Evolutionary conservation across 2,329 filamentous ascomycete species (phyloP).

Genomic region (Chrysoporthe puriensis): DNA sequence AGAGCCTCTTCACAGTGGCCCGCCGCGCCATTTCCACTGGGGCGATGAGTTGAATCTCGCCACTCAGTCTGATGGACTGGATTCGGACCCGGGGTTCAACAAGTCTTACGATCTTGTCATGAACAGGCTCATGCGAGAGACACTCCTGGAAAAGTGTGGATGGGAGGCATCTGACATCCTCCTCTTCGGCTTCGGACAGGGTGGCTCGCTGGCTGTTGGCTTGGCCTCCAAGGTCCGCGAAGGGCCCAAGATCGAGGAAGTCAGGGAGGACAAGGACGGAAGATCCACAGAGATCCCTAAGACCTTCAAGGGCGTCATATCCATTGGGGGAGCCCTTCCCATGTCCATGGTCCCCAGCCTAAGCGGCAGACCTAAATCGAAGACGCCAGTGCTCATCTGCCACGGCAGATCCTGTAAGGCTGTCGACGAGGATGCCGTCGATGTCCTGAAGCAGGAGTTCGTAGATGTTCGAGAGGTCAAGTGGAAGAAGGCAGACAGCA

Average conservation of each 20-base stretch:
- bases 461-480: slow-evolving; percentile 67
- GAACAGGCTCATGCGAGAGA: slow-evolving; percentile 53
- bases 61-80: slow-evolving; percentile 53
- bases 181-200: slow-evolving; percentile 70
- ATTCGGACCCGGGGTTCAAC: slow-evolving; percentile 65
- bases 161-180: slow-evolving; percentile 64
- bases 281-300: slow-evolving; percentile 22
- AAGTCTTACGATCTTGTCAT: slow-evolving; percentile 52
- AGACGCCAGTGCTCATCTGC: slow-evolving; percentile 67
- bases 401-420: slow-evolving; percentile 52
- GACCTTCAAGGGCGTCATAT: slow-evolving; percentile 50
- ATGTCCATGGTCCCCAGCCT: slow-evolving; percentile 52
- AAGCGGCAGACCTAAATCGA: slow-evolving; percentile 55
- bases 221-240: slow-evolving; percentile 51
- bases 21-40: slow-evolving; percentile 60
- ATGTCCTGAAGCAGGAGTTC: slow-evolving; percentile 69
- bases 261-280: slow-evolving; percentile 28
- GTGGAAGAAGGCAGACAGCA: slow-evolving; percentile 73
- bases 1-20: slow-evolving; percentile 30
- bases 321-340: slow-evolving; percentile 61
- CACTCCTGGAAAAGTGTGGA: slow-evolving; percentile 59
- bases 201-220: slow-evolving; percentile 64
- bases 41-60: slow-evolving; percentile 67
- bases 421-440: slow-evolving; percentile 63
- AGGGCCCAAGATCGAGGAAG: slow-evolving; percentile 29